Percentiles rank a stretch among this genome's conserved stretches.
Conservation (phyloP, 306 rosid species). For the Dalbergia oliveri region DNA sequence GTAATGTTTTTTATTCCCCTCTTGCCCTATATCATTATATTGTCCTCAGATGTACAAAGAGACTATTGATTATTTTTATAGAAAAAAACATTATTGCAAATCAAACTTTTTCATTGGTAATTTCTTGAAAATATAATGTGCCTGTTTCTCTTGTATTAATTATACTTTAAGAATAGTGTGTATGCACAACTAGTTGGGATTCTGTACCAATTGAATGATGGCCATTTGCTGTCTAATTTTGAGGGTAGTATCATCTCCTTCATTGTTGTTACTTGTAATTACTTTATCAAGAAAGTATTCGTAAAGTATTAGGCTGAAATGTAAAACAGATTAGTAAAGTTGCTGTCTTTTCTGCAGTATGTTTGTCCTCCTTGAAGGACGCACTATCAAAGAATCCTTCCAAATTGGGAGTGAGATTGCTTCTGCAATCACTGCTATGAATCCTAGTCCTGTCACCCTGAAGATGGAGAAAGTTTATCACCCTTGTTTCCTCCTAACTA, state of each 20-base stretch:
- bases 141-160: not conserved
- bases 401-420: slow-evolving; percentile 92
- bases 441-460: slow-evolving; percentile 90
- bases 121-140: slow-evolving; percentile 10
- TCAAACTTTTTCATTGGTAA: not conserved
- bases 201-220: slow-evolving; percentile 26
- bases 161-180: not conserved
- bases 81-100: not conserved
- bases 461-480: slow-evolving; percentile 96
- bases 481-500: slow-evolving; percentile 90
- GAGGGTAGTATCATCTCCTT: slow-evolving; percentile 34
- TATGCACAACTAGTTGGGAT: not conserved
- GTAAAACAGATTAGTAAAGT: slow-evolving; percentile 25
- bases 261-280: slow-evolving; percentile 25
- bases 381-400: slow-evolving; percentile 73
- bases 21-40: slow-evolving; percentile 9
- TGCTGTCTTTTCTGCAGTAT: slow-evolving; percentile 66
- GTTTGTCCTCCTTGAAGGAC: slow-evolving; percentile 97
- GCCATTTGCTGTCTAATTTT: slow-evolving; percentile 25
- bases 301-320: slow-evolving; percentile 26
- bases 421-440: slow-evolving; percentile 86
- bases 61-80: not conserved
- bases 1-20: not conserved
- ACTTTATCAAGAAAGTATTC: slow-evolving; percentile 24
- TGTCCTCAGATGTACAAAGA: not conserved